Base-by-base conservation (phyloP, 2,329 filamentous ascomycete species). In the Knufia fluminis region DNA sequence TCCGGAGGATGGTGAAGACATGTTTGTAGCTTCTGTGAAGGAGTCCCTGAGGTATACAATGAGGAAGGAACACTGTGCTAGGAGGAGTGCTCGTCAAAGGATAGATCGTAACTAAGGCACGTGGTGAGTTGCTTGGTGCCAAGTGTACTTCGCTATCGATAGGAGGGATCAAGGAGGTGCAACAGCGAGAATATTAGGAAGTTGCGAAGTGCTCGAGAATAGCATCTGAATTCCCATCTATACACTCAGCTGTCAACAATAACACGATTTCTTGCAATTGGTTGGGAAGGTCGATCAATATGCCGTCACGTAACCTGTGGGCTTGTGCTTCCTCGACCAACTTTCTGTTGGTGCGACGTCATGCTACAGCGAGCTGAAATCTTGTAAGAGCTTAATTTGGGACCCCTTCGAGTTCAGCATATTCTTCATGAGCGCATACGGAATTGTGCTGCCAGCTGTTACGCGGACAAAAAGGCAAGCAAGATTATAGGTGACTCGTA, bases 1-100 rank as follows among this genome's bases (percentile, higher is more conserved):
- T 19, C 75, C 73, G 46, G 71, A 70, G 22, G 74, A 76, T 31
- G 79, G 73, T 24, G 80, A 82, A 23, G 81, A 76, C 81, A 85
- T 84, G 54, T 53, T 67, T 12, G 9, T 14, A 36, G 16, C 16
- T 36, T 4, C 6, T 36, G 7, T 17, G 4, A 8, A 14, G 33
- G 6, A 36, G n/a, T n/a, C n/a, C 6, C 33, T 36, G 33, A n/a
- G n/a, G 4, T 14, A 4, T 36, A 14, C 33, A 6, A 16, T 36
- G 33, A 4, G n/a, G 33, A 17, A 22, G 40, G 26, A 8, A 42
- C 12, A 42, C 17, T 24, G 22, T 9, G n/a, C 14, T 23, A n/a
- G 17, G 14, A 42, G 20, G 10, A 2, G 23, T 23, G 20, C 8
- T 23, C 14, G 40, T 45, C 7, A 19, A 19, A 45, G 17, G 23